A percentile compares a stretch with the other conserved stretches of the same genome.
Evolutionary conservation across 2,329 filamentous ascomycete genomes (phyloP).

Genomic region (Pseudocercospora pini-densiflorae): DNA sequence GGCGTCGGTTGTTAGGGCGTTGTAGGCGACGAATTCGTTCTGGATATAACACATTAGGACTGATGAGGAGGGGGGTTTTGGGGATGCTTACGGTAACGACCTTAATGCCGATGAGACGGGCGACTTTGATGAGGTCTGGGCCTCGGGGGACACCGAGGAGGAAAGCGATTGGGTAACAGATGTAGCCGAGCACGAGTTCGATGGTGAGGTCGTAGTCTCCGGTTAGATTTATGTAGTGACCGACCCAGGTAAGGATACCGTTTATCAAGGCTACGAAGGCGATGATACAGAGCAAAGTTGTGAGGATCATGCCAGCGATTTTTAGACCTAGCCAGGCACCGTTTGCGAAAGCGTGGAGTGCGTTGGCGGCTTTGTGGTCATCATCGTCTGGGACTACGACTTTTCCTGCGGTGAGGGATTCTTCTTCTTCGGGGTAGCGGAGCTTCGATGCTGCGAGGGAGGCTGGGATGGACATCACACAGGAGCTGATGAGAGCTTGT

Average conservation of each 20-base stretch:
- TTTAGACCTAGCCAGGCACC: conserved; percentile 86
- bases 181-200: conserved; percentile 75
- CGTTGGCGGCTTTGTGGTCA: conserved; percentile 76
- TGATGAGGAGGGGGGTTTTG: background rate
- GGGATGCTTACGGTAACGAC: conserved; percentile 62
- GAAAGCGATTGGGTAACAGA: conserved; percentile 79
- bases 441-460: conserved; percentile 89
- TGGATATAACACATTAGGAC: background rate
- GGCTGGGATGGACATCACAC: conserved; percentile 94
- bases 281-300: conserved; percentile 82
- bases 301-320: conserved; percentile 81
- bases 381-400: conserved; percentile 79
- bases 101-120: conserved; percentile 81
- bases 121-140: conserved; percentile 68
- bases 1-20: conserved; percentile 55
- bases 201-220: conserved; percentile 70
- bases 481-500: conserved; percentile 85
- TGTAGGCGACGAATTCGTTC: conserved; percentile 81
- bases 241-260: conserved; percentile 82
- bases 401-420: conserved; percentile 79
- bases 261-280: conserved; percentile 75
- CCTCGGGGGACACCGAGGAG: conserved; percentile 74
- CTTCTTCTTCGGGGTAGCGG: conserved; percentile 85
- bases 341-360: conserved; percentile 82
- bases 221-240: conserved; percentile 74